A percentile compares a stretch with the other conserved stretches of the same genome.
Conservation (phyloP, 495 filamentous ascomycete species). For the Lichenothelia convexa region DNA sequence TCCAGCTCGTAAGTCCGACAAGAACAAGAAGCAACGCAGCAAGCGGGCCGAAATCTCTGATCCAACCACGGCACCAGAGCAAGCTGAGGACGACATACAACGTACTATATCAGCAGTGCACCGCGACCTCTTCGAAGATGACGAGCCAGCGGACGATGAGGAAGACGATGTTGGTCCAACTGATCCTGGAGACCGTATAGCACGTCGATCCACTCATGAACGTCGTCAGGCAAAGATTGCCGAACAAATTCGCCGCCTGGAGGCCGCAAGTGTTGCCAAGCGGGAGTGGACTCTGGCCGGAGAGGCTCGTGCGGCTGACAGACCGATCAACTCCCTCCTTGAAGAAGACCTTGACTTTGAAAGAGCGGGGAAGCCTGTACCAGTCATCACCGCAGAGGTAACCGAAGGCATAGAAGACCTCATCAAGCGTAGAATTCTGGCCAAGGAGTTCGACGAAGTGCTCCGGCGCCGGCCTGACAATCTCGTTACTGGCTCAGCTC, state of each 20-base stretch:
- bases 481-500: conserved; percentile 32
- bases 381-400: conserved; percentile 84
- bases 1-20: conserved; percentile 49
- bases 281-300: conserved; percentile 80
- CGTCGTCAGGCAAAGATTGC: conserved; percentile 66
- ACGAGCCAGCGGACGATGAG: conserved; percentile 21
- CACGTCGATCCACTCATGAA: conserved; percentile 61
- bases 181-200: conserved; percentile 29
- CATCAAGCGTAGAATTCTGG: conserved; percentile 84
- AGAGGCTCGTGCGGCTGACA: conserved; percentile 64
- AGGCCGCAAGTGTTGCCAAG: conserved; percentile 78
- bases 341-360: conserved; percentile 96
- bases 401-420: conserved; percentile 85
- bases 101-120: conserved; percentile 81
- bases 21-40: conserved; percentile 24
- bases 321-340: conserved; percentile 78
- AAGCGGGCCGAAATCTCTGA: conserved; percentile 19
- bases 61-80: conserved; percentile 29
- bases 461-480: conserved; percentile 62
- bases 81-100: conserved; percentile 36
- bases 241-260: conserved; percentile 77
- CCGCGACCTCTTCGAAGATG: conserved; percentile 82
- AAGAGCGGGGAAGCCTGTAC: conserved; percentile 83
- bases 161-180: conserved; percentile 14
- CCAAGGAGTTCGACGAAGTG: conserved; percentile 84